These are phyloP conservation scores for Closterium sp. DNA, from an alignment of 139 green algal genomes.

Conservation along the genomic window DNA sequence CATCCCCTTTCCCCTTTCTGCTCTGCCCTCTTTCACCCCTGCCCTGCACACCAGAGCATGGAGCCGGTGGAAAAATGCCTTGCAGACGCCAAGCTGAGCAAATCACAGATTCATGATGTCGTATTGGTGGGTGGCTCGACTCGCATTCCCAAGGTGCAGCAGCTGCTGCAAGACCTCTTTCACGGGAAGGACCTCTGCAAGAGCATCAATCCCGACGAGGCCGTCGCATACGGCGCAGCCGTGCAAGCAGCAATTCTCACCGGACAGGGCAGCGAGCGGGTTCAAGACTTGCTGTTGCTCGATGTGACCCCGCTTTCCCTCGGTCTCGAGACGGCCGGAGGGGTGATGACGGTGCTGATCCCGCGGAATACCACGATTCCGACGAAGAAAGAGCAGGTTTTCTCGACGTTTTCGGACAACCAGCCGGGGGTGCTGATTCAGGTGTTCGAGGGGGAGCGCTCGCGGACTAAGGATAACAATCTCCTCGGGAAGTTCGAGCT, in stretches of 20 bases:
- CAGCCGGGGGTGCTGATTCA: conserved; percentile 97
- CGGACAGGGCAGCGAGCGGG: conserved; percentile 71
- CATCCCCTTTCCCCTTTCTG: too few relatives aligned
- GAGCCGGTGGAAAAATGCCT: conserved; percentile 64
- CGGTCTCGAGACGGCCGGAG: conserved; percentile 88
- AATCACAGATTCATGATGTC: conserved; percentile 82
- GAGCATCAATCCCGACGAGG: conserved; percentile 97
- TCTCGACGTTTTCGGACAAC: conserved; percentile 91
- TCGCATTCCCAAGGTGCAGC: conserved; percentile 90
- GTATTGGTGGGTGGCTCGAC: conserved; percentile 87
- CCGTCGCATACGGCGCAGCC: conserved; percentile 93
- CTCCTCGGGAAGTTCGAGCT: conserved; percentile 89
- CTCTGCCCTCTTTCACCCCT: too few relatives aligned
- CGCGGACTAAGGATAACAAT: not conserved
- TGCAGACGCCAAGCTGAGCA: conserved; percentile 85
- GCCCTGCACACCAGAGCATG: not conserved
- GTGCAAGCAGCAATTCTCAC: conserved; percentile 77
- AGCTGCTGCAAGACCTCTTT: conserved; percentile 81
- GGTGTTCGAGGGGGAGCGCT: conserved; percentile 29
- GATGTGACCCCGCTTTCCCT: conserved; percentile 87
- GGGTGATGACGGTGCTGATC: conserved; percentile 95
- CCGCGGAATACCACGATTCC: conserved; percentile 85
- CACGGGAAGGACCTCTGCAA: conserved; percentile 89
- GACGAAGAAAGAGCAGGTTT: conserved; percentile 65
- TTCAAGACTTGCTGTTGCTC: conserved; percentile 62